Percentiles rank a stretch among this genome's conserved stretches.
phyloP scores from a whole-genome alignment of 129 eudicot genomes.

The Helianthus annuus region HanXRQr2.0-SUNRISE NC_035439.2:20853373-20853872 shows the following conservation, averaged over 20 bases:
- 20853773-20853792: conserved; percentile 7
- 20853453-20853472: conserved; percentile 78
- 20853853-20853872: conserved; percentile 1
- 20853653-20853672: conserved; percentile 33
- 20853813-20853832: conserved; percentile 28
- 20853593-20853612: conserved; percentile 21
- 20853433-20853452: conserved; percentile 77
- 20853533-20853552: conserved; percentile 61
- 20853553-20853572: conserved; percentile 51
- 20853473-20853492: conserved; percentile 58
- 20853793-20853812: conserved; percentile 29
- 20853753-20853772: conserved; percentile 18
- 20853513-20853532: conserved; percentile 84
- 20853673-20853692: conserved; percentile 19
- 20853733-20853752: conserved; percentile 22
- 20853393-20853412: conserved; percentile 36
- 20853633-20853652: conserved; percentile 5
- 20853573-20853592: conserved; percentile 51
- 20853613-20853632: not conserved
- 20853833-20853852: conserved; percentile 2
- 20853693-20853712: conserved; percentile 20
- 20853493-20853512: conserved; percentile 56
- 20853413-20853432: conserved; percentile 82
- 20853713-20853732: not conserved
- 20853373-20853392: conserved; percentile 29